Conservation (phyloP, 805 yeast genomes). For the Candida orba region DNA sequence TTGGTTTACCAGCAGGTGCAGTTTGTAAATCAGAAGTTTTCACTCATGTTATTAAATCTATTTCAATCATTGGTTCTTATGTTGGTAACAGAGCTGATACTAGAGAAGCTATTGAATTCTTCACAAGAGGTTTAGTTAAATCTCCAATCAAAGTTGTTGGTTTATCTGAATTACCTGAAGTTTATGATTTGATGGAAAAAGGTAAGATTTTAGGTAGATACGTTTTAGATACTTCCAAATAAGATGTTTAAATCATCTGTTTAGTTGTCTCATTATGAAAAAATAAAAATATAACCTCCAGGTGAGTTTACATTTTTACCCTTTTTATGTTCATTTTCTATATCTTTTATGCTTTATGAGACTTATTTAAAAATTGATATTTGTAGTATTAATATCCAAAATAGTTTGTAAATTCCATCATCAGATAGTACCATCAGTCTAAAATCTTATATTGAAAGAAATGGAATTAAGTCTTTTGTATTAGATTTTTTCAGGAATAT, state of each 20-base stretch:
- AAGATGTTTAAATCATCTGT: not conserved
- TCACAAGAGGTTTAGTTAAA: conserved; percentile 55
- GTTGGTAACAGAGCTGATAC: conserved; percentile 87
- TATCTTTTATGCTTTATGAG: too few relatives aligned
- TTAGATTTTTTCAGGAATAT: too few relatives aligned
- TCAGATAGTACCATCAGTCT: too few relatives aligned
- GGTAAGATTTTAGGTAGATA: conserved; percentile 60
- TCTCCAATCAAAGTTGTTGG: conserved; percentile 58
- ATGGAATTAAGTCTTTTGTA: too few relatives aligned
- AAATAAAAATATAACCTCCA: too few relatives aligned
- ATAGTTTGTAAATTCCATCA: too few relatives aligned
- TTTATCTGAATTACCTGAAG: conserved; percentile 43
- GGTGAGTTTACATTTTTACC: too few relatives aligned
- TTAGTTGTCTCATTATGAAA: too few relatives aligned
- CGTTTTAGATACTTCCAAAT: conserved; percentile 51
- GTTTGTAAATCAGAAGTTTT: conserved; percentile 61
- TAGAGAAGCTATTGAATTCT: conserved; percentile 68
- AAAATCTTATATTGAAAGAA: too few relatives aligned
- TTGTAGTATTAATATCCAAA: too few relatives aligned
- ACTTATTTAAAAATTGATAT: too few relatives aligned
- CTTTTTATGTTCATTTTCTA: too few relatives aligned
- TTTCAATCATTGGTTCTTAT: conserved; percentile 69
- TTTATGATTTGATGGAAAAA: conserved; percentile 52
- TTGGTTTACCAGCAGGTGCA: conserved; percentile 76
- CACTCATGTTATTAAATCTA: conserved; percentile 61